Percentiles rank a stretch among this genome's conserved stretches.
phyloP scores from a whole-genome alignment of 2,329 filamentous ascomycete species.

The Coniochaeta sp. region DNA sequence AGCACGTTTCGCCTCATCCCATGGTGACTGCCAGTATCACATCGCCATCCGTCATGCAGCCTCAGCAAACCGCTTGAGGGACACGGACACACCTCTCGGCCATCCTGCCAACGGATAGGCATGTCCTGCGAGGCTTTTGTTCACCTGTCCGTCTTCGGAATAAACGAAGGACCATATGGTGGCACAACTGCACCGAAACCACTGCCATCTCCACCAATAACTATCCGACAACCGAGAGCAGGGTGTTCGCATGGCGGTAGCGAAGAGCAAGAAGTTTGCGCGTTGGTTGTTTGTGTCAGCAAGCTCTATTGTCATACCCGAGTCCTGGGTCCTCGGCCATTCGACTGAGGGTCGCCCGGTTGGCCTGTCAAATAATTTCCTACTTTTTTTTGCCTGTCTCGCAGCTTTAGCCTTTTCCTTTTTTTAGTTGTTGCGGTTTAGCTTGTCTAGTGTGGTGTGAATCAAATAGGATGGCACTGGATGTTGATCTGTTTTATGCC shows the following conservation, averaged over 20 bases:
- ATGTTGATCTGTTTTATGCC: neutral
- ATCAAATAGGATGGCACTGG: slow-evolving; percentile 2
- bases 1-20: no score
- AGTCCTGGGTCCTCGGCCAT: neutral
- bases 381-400: neutral
- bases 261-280: neutral
- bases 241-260: neutral
- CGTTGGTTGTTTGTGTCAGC: neutral
- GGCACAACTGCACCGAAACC: no score
- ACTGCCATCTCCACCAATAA: no score
- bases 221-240: neutral
- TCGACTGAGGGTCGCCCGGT: no score
- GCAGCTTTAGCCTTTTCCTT: slow-evolving; percentile 4
- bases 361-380: slow-evolving; percentile 6
- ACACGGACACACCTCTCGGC: no score
- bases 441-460: neutral
- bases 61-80: no score
- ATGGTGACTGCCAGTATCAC: no score
- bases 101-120: no score
- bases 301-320: neutral
- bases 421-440: neutral
- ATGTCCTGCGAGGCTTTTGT: no score
- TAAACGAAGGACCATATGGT: no score
- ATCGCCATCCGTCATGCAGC: no score
- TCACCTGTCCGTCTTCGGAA: no score